These are phyloP conservation scores for Cercophora sp. DNA, from an alignment of 495 filamentous ascomycete species.

Conservation along the genomic window DNA sequence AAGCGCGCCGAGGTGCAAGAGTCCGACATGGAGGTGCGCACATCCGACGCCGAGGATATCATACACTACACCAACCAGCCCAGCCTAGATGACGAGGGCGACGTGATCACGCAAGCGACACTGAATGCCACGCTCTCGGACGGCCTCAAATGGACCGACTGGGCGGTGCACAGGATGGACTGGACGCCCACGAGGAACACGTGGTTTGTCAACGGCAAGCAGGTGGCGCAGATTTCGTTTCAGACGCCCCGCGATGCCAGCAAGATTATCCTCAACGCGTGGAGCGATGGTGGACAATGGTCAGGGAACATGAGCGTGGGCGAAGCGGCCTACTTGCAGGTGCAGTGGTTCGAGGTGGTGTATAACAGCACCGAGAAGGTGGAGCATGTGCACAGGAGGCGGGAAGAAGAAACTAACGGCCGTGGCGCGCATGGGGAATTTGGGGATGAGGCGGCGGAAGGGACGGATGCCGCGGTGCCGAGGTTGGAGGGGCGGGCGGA, in stretches of 20 bases:
- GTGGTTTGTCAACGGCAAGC: conserved; percentile 63
- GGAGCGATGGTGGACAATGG: conserved; percentile 73
- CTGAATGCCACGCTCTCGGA: conserved; percentile 44
- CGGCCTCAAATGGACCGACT: conserved; percentile 55
- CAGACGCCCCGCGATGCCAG: conserved; percentile 57
- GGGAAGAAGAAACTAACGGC: too few species aligned
- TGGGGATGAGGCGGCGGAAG: too few species aligned
- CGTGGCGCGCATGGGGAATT: too few species aligned
- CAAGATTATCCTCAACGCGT: conserved; percentile 65
- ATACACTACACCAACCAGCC: conserved; percentile 77
- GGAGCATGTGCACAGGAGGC: background rate
- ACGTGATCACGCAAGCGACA: conserved; percentile 42
- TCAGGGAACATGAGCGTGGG: conserved; percentile 64
- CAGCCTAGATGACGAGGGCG: conserved; percentile 40
- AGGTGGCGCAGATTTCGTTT: conserved; percentile 57
- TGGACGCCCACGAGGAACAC: conserved; percentile 59
- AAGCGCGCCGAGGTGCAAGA: conserved; percentile 54
- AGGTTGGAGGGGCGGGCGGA: too few species aligned
- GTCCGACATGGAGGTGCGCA: conserved; percentile 74
- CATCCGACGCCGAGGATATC: conserved; percentile 48
- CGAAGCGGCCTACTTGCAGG: conserved; percentile 58
- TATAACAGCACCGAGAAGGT: conserved; percentile 52
- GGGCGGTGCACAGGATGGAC: conserved; percentile 70
- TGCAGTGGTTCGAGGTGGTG: conserved; percentile 71
- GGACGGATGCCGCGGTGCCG: too few species aligned